Conservation (phyloP, 2,329 filamentous ascomycete species). For the Elsinoe arachidis region DNA sequence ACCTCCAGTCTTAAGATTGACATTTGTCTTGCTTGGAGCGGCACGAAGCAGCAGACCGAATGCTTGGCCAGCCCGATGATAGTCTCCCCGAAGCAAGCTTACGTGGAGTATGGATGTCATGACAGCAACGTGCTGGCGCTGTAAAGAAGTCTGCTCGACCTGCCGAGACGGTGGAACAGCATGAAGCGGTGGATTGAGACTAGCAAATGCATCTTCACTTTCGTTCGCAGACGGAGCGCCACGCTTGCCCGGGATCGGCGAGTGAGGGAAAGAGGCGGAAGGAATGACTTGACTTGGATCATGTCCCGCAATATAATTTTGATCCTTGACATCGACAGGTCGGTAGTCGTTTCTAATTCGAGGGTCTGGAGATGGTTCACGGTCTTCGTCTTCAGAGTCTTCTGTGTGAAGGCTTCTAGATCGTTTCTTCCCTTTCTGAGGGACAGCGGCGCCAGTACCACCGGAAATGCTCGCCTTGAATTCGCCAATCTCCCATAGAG, state of each 20-base stretch:
- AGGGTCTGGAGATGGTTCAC: neutral
- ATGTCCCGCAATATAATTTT: slow-evolving; percentile 34
- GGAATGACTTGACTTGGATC: slow-evolving; percentile 32
- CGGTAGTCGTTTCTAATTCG: neutral
- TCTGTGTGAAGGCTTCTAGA: slow-evolving; percentile 16
- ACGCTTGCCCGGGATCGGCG: slow-evolving; percentile 33
- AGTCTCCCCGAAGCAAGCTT: slow-evolving; percentile 62
- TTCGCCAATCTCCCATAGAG: slow-evolving; percentile 12
- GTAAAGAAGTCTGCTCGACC: slow-evolving; percentile 25
- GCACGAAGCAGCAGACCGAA: slow-evolving; percentile 65
- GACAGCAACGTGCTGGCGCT: slow-evolving; percentile 53
- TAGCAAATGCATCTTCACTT: slow-evolving; percentile 9
- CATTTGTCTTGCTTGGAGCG: slow-evolving; percentile 44
- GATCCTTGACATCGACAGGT: slow-evolving; percentile 25
- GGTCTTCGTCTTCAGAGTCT: slow-evolving; percentile 12
- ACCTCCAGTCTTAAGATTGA: slow-evolving; percentile 61
- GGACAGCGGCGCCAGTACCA: neutral
- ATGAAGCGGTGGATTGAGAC: slow-evolving; percentile 35
- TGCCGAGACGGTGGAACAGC: slow-evolving; percentile 18
- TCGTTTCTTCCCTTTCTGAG: slow-evolving; percentile 15
- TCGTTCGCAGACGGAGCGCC: neutral
- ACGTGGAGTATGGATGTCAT: slow-evolving; percentile 63
- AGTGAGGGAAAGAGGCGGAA: slow-evolving; percentile 38
- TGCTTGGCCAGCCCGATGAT: slow-evolving; percentile 61
- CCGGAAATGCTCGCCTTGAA: neutral